phyloP scores from a whole-genome alignment of 345 rosid genomes.

The Linum trigynum region DNA sequence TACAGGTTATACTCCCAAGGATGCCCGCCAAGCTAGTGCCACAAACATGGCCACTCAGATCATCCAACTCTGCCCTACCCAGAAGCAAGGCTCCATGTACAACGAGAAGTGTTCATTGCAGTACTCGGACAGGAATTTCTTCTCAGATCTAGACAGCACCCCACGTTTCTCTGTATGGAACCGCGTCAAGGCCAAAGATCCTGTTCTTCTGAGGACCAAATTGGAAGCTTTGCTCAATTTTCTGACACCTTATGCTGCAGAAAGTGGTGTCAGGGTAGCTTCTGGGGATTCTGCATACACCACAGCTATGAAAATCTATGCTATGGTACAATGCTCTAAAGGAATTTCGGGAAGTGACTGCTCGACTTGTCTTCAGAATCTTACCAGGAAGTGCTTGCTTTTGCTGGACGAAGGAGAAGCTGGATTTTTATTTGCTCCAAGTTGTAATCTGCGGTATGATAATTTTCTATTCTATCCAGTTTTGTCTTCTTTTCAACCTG shows the following conservation, averaged over 20 bases:
- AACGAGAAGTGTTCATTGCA: conserved; percentile 56
- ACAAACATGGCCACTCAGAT: conserved; percentile 37
- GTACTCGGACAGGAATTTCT: conserved; percentile 43
- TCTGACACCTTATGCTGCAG: background rate
- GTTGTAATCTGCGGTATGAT: background rate
- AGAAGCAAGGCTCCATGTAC: conserved; percentile 43
- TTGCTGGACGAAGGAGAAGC: background rate
- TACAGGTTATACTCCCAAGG: conserved; percentile 43
- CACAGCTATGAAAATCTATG: background rate
- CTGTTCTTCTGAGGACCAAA: background rate
- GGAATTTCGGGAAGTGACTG: background rate
- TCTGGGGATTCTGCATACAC: background rate
- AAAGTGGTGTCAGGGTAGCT: background rate
- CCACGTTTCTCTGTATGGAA: conserved; percentile 34
- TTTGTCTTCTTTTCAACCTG: background rate
- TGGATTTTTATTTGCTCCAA: background rate
- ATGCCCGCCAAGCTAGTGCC: conserved; percentile 40
- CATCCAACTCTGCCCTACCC: conserved; percentile 33
- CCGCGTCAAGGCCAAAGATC: background rate
- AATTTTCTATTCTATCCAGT: background rate
- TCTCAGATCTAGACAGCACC: conserved; percentile 37
- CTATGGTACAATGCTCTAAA: background rate
- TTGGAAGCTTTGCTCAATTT: background rate
- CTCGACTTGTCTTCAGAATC: background rate
- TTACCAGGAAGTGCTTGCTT: background rate